These are phyloP conservation scores for Pelargonium cotyledonis DNA, from an alignment of 441 rosid species.

Conservation along the genomic window DNA sequence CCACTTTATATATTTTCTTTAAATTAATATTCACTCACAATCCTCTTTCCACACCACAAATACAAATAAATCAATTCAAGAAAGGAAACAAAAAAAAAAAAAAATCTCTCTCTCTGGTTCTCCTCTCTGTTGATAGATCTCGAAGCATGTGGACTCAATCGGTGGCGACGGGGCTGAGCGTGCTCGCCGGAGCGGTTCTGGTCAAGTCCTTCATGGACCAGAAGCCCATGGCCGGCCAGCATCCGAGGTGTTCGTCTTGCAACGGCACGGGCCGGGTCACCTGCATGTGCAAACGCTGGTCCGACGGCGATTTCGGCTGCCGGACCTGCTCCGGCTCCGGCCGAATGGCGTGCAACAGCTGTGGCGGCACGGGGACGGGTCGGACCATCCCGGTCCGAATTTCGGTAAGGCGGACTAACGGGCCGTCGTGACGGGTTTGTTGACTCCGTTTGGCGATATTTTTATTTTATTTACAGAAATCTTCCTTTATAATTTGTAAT, in stretches of 20 bases:
- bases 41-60: too few relatives aligned
- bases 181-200: conserved; percentile 76
- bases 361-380: conserved; percentile 91
- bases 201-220: conserved; percentile 79
- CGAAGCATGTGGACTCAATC: conserved; percentile 48
- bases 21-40: not conserved
- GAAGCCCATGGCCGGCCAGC: conserved; percentile 81
- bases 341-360: conserved; percentile 66
- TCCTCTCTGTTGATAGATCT: not conserved
- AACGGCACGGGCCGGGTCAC: conserved; percentile 80
- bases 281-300: conserved; percentile 79
- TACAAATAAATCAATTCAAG: too few relatives aligned
- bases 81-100: too few relatives aligned
- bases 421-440: conserved; percentile 26
- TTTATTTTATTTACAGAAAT: not conserved
- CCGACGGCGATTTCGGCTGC: conserved; percentile 86
- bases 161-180: conserved; percentile 74
- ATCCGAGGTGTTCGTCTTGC: conserved; percentile 61
- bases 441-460: not conserved
- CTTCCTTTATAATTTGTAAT: too few relatives aligned
- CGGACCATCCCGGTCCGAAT: conserved; percentile 74
- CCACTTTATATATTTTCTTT: conserved; percentile 30
- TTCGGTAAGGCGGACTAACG: conserved; percentile 45
- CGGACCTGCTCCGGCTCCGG: conserved; percentile 90
- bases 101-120: not conserved